A percentile compares a stretch with the other conserved stretches of the same genome.
phyloP scores from a whole-genome alignment of 768 basidiomycete species.

The Tubosaeta sp. region DNA sequence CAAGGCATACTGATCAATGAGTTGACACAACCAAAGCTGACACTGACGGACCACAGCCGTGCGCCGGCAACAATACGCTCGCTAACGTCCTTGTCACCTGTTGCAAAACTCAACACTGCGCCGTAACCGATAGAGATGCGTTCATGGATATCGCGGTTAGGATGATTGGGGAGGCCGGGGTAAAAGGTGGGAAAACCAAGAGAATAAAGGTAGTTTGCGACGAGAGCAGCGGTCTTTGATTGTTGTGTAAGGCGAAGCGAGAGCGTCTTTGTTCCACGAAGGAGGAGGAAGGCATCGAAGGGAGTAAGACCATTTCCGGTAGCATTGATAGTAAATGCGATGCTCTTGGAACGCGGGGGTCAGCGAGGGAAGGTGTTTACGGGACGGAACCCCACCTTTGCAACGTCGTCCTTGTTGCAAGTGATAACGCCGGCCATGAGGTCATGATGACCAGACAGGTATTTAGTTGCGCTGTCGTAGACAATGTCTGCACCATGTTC shows the following conservation, averaged over 20 bases:
- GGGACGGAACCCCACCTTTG: constrained; percentile 49
- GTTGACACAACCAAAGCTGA: constrained; percentile 98
- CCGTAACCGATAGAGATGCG: constrained; percentile 89
- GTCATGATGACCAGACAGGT: constrained; percentile 96
- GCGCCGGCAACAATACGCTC: constrained; percentile 92
- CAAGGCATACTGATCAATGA: constrained; percentile 99
- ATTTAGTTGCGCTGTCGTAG: constrained; percentile 97
- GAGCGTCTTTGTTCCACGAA: constrained; percentile 94
- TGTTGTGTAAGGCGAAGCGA: constrained; percentile 96
- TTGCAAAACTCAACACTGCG: constrained; percentile 92
- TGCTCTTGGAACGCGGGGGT: constrained; percentile 46
- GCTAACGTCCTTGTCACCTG: constrained; percentile 84
- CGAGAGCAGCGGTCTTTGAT: constrained; percentile 73
- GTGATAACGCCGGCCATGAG: constrained; percentile 97
- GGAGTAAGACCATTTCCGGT: constrained; percentile 93
- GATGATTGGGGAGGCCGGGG: constrained; percentile 82
- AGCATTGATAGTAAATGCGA: constrained; percentile 89
- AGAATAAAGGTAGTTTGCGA: constrained; percentile 78
- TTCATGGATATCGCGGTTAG: constrained; percentile 82
- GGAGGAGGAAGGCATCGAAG: constrained; percentile 93
- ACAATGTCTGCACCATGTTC: constrained; percentile 97
- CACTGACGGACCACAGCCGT: constrained; percentile 94
- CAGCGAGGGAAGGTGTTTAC: background rate
- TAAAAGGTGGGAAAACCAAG: constrained; percentile 92
- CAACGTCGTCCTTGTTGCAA: constrained; percentile 87